These are phyloP conservation scores for Acorus calamus DNA, from an alignment of 106 monocot species.

Conservation along the genomic window DNA sequence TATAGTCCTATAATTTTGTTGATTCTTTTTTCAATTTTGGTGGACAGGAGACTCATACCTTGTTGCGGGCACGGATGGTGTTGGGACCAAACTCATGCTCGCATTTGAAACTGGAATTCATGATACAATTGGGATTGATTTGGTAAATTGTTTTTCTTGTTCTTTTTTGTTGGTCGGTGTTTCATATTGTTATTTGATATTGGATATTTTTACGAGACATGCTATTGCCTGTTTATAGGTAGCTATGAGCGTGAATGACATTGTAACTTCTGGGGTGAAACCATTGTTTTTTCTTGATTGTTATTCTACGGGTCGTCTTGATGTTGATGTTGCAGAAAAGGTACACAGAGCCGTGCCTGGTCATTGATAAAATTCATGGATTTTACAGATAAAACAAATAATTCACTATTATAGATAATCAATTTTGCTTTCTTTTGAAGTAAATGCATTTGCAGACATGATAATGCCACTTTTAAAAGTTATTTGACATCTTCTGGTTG, in stretches of 20 bases:
- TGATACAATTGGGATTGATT: slow-evolving; percentile 91
- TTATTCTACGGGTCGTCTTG: slow-evolving; percentile 79
- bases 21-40: too few species aligned
- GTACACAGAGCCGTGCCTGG: slow-evolving; percentile 11
- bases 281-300: slow-evolving; percentile 94
- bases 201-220: slow-evolving; percentile 1
- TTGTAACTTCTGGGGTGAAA: slow-evolving; percentile 93
- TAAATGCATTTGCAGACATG: background rate
- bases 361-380: too few species aligned
- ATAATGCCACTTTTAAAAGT: background rate
- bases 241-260: slow-evolving; percentile 99
- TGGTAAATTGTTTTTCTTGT: slow-evolving; percentile 32
- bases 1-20: too few species aligned
- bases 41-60: slow-evolving; percentile 82
- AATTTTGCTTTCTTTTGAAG: too few species aligned
- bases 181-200: background rate
- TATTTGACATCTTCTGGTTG: background rate
- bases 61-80: slow-evolving; percentile 96
- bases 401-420: too few species aligned
- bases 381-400: too few species aligned
- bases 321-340: slow-evolving; percentile 97
- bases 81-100: slow-evolving; percentile 94
- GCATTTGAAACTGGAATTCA: slow-evolving; percentile 97
- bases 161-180: background rate
- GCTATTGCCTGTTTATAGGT: slow-evolving; percentile 35